Base-by-base conservation (phyloP, 228 moss, liverwort and hornwort genomes). In the Sphagnum fallax region DNA sequence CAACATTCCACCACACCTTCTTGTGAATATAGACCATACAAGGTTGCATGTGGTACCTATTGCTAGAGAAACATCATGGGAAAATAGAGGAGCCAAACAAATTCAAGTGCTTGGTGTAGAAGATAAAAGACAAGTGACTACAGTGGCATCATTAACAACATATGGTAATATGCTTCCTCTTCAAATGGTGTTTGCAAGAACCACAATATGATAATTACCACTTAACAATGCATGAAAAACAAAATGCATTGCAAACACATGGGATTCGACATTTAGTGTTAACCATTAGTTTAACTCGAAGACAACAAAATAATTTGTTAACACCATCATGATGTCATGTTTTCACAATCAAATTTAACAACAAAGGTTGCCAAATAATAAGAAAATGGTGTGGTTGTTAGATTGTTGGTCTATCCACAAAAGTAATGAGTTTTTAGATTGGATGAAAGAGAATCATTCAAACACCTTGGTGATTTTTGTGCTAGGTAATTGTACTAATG, bases 331-430 rank as follows among this genome's bases (percentile, higher is more conserved):
- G 5, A 48, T 12, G 50, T 0, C 11, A 12, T 48, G 1, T 65
- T 5, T 65, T 6, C 0, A 48, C 4, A 65, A 32, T 47, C 55
- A 55, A 65, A 65, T 48, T 65, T 4, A 4, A 5, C 50, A 14
- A 16, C 13, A 5, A 10, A 1, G 32, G 50, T 47, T 65, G 47
- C 6, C 16, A 10, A 48, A 48, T 0, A 6, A 48, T 16, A 5
- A 65, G 4, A 65, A 65, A 65, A 65, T 65, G 65, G 16, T 65
- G 14, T 65, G 65, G 65, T 48, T 65, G 6, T 4, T 65, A 18
- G 0, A 65, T 10, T 65, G 49, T 47, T 65, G 65, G 49, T 65
- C 49, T 16, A 50, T 65, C 6, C 65, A 65, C 65, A 65, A 14
- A 65, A 48, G 5, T 0, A 50, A 18, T 0, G 14, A 65, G 65